Evolutionary conservation across 1,284 basidiomycete genomes (phyloP).

Genomic region (Boletus semigastroideus): DNA sequence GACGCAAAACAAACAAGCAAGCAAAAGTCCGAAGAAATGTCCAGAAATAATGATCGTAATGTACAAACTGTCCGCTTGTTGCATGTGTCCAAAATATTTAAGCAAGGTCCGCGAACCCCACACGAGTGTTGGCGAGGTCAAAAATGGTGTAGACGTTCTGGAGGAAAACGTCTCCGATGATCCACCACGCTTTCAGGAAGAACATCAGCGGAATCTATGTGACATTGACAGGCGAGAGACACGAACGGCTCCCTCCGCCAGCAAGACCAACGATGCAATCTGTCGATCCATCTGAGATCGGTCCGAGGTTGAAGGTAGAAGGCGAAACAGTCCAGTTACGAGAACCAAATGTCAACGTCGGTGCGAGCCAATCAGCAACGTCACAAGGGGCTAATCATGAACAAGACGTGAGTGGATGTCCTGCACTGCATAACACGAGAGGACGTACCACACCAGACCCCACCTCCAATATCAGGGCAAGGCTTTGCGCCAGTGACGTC

Average conservation of each 20-base stretch:
- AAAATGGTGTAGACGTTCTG: conserved; percentile 33
- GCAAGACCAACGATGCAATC: conserved; percentile 30
- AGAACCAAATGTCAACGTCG: conserved; percentile 29
- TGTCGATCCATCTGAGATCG: conserved; percentile 19
- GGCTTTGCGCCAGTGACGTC: conserved; percentile 23
- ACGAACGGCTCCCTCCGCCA: conserved; percentile 26
- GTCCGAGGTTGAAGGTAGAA: conserved; percentile 31
- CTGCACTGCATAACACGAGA: neutral
- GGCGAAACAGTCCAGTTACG: conserved; percentile 27
- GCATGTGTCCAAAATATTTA: conserved; percentile 1
- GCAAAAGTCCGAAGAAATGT: conserved; percentile 7
- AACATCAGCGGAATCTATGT: neutral
- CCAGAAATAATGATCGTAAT: neutral
- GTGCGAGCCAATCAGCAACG: conserved; percentile 20
- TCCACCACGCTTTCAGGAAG: conserved; percentile 26
- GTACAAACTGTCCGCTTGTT: neutral
- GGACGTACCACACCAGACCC: conserved; percentile 26
- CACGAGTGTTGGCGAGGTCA: conserved; percentile 22
- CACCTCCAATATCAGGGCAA: conserved; percentile 17
- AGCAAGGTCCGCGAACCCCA: conserved; percentile 33
- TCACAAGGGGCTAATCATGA: conserved; percentile 27
- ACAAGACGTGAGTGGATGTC: conserved; percentile 3
- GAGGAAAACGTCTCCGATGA: conserved; percentile 32
- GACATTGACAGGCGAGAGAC: neutral
- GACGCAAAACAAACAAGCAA: conserved; percentile 5